Evolutionary conservation across 768 basidiomycete genomes (phyloP), one percentile per base, ranked within the genome.

Genomic region (Chiua virens): DNA sequence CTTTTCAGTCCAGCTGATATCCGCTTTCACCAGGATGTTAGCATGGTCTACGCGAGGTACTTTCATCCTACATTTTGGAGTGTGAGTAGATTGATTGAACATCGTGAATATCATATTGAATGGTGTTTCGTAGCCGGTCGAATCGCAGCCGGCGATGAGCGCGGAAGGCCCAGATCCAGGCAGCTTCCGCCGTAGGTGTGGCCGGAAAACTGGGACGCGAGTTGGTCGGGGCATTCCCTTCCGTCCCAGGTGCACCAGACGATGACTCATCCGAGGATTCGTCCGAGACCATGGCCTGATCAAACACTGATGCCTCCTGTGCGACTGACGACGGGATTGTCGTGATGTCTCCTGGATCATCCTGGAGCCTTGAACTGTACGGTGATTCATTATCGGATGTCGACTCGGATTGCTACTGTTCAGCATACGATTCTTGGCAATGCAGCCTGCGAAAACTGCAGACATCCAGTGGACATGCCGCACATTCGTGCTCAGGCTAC

Each of bases 51-150:
- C 27, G 60, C 59, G 1, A 59, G 34, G 35, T 55, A 41, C 45
- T 64, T 64, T 34, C 62, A 64, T 30, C 63, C 63, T 3, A 53
- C 45, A 1, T 40, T 39, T 18, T 64, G 62, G 62, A 52, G 59
- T 36, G 62, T 59, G 18, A 40, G 57, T 44, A 15, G 1, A 28
- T 20, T 36, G 1, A 11, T 21, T 20, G 34, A 5, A 14, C 8
- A 5, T 10, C 5, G 7, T 27, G 21, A 9, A 20, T 7, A 3
- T 11, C 3, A 7, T 38, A 2, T 8, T 15, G 47, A 9, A 53
- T 15, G 14, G 8, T 40, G 4, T 1, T 10, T 4, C 1, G 2
- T 25, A 63, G 62, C 18, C 45, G 4, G 54, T 65, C 0, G 57
- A 63, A 1, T 56, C 20, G 42, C 48, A 58, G 37, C 43, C 59